Base-by-base conservation (phyloP, 345 rosid genomes). In the Chamaenerion angustifolium region DNA sequence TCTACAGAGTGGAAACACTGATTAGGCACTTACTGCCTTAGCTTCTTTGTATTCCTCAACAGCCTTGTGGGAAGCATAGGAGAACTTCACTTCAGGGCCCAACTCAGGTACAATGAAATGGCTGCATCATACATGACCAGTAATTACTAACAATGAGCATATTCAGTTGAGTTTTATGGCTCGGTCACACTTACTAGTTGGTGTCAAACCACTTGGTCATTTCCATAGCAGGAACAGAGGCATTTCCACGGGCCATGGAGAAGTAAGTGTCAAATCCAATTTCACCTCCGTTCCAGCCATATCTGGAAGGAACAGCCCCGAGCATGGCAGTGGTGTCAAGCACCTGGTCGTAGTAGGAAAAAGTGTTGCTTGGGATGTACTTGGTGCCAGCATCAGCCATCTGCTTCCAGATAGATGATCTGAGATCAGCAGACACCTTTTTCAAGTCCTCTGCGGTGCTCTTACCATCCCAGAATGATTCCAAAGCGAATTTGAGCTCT, bases 121-220 rank as follows among this genome's bases (percentile, higher is more conserved):
- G 81, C 98, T 90, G 72, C 42, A 73, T 48, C 62, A 64, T 48
- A 5, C 37, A 31, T 31, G 37, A 21, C 25, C 25, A 21, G 25
- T 21, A 21, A 21, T 21, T 21, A n/a, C 11, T 47, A 15, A 23
- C 8, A 13, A 35, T 15, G 5, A 4, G 5, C 15, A 0, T 9
- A 8, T 21, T 21, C 25, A 17, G 15, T 25, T 41, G 13, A n/a
- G 48, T 1, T n/a, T 11, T 40, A 45, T 40, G 14, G 17, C 21
- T 1, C 12, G 42, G 11, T 43, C 13, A 42, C 57, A 86, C 98
- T 81, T 68, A 90, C 98, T 90, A 90, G 89, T 90, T 90, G 72
- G 98, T 90, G 79, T 90, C 98, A 50, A 90, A 87, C 98, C 98
- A 90, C 87, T 90, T 90, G 73, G 96, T 90, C 98, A 90, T 90